A percentile compares a stretch with the other conserved stretches of the same genome.
Conservation (phyloP, 1,284 basidiomycete species). For the Apiotrichum veenhuisii region DNA sequence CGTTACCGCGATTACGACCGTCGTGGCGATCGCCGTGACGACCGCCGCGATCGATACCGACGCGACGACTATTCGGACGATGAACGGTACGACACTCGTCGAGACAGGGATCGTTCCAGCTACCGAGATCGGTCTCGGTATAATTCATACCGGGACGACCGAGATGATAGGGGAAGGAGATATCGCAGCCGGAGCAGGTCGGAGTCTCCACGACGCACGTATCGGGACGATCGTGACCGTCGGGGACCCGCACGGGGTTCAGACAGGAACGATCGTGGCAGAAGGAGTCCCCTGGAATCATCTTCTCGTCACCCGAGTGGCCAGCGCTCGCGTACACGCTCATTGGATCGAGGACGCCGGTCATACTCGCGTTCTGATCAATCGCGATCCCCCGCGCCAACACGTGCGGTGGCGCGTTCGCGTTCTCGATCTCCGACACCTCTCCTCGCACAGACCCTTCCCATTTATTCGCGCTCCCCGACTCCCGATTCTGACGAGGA, state of each 20-base stretch:
- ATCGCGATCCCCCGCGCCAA: constrained; percentile 3
- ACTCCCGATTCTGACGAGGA: constrained; percentile 45
- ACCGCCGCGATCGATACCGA: neutral
- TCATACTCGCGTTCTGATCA: neutral
- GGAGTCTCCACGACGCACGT: neutral
- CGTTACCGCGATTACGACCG: constrained; percentile 1
- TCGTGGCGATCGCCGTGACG: neutral
- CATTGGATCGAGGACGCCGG: neutral
- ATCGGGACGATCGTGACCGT: neutral
- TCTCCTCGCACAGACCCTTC: constrained; percentile 11
- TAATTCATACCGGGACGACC: neutral
- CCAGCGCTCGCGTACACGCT: constrained; percentile 2
- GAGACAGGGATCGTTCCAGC: neutral
- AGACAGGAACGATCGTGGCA: neutral
- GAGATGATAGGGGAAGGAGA: neutral
- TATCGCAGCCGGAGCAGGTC: constrained; percentile 2
- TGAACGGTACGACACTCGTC: neutral
- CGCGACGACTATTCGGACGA: neutral
- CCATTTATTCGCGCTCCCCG: constrained; percentile 25
- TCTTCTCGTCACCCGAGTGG: neutral
- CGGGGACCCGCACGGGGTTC: neutral
- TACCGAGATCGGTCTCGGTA: neutral
- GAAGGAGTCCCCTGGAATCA: neutral
- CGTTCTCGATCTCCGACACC: constrained; percentile 12
- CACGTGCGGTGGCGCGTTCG: neutral